A percentile compares a stretch with the other conserved stretches of the same genome.
Conservation (phyloP, 805 yeast species). For the Zygoascus tannicola region DNA sequence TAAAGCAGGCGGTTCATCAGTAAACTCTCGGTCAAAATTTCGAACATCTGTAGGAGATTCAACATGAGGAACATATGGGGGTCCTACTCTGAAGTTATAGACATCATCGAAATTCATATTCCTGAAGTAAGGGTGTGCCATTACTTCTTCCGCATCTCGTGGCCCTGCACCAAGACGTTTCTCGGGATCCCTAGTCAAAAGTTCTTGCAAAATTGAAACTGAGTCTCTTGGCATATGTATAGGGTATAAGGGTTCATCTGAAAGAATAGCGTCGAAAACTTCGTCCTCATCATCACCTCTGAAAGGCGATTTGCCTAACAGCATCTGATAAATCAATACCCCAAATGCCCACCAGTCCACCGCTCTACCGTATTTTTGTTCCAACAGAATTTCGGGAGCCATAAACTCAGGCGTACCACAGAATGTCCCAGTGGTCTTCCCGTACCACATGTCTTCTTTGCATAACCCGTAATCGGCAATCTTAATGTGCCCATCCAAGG, state of each 20-base stretch:
- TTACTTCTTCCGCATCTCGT: conserved; percentile 84
- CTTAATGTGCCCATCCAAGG: conserved; percentile 88
- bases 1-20: conserved; percentile 86
- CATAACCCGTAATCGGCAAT: conserved; percentile 97
- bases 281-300: conserved; percentile 97
- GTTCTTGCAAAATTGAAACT: conserved; percentile 84
- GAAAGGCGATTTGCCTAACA: conserved; percentile 92
- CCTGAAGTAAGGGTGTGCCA: conserved; percentile 89
- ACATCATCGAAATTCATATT: conserved; percentile 88
- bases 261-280: conserved; percentile 89
- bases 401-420: conserved; percentile 99
- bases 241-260: conserved; percentile 95
- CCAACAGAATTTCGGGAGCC: conserved; percentile 97
- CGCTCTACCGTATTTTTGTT: conserved; percentile 83
- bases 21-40: conserved; percentile 90
- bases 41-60: conserved; percentile 83
- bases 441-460: conserved; percentile 84
- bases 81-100: conserved; percentile 56
- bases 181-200: conserved; percentile 80
- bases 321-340: conserved; percentile 90
- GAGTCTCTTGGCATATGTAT: conserved; percentile 96
- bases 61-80: conserved; percentile 86
- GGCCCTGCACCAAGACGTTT: conserved; percentile 80
- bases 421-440: conserved; percentile 82
- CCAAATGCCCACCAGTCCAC: conserved; percentile 99